Conservation (phyloP, 148 eudicot genomes). For the Rhododendron vialii region DNA sequence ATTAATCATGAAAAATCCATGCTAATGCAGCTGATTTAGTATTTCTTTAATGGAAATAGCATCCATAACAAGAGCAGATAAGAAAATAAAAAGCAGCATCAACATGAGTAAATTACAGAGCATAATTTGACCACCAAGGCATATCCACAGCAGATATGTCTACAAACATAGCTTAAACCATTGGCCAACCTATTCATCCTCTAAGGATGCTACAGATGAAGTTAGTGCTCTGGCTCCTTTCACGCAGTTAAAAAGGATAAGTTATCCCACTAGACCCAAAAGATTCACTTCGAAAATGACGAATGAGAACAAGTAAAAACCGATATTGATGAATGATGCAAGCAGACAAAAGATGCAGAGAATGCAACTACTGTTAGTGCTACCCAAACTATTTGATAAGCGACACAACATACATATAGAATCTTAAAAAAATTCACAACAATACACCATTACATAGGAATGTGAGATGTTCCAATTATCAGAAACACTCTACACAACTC, state of each 20-base stretch:
- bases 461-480: background rate
- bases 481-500: constrained; percentile 31
- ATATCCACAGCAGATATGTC: background rate
- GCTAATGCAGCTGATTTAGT: background rate
- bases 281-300: background rate
- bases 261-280: background rate
- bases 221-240: background rate
- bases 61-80: background rate
- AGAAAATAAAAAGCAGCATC: background rate
- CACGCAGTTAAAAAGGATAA: background rate
- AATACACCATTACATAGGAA: background rate
- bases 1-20: background rate
- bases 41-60: background rate
- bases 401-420: background rate
- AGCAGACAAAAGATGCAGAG: constrained; percentile 1
- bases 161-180: constrained; percentile 2
- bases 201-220: constrained; percentile 5
- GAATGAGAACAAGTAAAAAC: constrained; percentile 3
- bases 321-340: background rate
- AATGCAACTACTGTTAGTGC: background rate
- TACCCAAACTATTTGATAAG: background rate
- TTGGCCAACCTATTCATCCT: background rate
- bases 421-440: background rate
- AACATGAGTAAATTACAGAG: background rate
- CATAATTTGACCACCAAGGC: background rate